A percentile compares a stretch with the other conserved stretches of the same genome.
These are phyloP conservation scores for Chaetomidium leptoderma DNA, from an alignment of 495 filamentous ascomycete genomes.

Conservation along the genomic window DNA sequence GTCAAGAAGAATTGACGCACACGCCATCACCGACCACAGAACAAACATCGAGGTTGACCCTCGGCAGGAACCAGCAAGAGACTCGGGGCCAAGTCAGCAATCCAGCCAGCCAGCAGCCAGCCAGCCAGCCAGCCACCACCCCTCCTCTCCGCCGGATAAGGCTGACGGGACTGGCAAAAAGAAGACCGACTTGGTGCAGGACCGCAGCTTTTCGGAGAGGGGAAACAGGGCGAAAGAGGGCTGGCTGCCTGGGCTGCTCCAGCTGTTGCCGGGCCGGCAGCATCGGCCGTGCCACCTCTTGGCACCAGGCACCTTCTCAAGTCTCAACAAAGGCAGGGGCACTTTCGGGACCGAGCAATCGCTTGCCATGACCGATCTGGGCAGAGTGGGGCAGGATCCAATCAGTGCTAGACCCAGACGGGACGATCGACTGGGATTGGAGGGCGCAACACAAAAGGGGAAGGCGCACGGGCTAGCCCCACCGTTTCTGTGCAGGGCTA, in stretches of 20 bases:
- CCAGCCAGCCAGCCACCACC: not conserved
- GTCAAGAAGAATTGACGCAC: not conserved
- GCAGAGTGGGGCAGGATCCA: not conserved
- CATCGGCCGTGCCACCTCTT: not conserved
- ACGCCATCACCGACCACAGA: not conserved
- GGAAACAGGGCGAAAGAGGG: not conserved
- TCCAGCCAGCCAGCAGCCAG: not conserved
- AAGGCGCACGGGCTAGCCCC: not conserved
- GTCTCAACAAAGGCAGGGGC: not conserved
- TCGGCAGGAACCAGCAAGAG: constrained; percentile 1
- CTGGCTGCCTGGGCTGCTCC: not conserved
- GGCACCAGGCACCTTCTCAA: not conserved
- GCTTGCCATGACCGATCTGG: not conserved
- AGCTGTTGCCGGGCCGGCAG: constrained; percentile 6
- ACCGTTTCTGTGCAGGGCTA: not conserved
- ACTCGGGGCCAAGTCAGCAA: no score
- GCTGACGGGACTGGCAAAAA: not conserved
- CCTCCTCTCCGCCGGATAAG: not conserved
- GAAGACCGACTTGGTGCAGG: not conserved
- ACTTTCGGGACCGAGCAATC: constrained; percentile 10
- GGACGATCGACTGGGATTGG: not conserved
- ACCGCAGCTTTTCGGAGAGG: not conserved
- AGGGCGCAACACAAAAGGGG: constrained; percentile 11
- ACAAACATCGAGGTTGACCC: not conserved
- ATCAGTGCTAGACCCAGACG: not conserved